Base-by-base conservation (phyloP, 2,329 filamentous ascomycete species). In the Fusarium sulawesiense region DNA sequence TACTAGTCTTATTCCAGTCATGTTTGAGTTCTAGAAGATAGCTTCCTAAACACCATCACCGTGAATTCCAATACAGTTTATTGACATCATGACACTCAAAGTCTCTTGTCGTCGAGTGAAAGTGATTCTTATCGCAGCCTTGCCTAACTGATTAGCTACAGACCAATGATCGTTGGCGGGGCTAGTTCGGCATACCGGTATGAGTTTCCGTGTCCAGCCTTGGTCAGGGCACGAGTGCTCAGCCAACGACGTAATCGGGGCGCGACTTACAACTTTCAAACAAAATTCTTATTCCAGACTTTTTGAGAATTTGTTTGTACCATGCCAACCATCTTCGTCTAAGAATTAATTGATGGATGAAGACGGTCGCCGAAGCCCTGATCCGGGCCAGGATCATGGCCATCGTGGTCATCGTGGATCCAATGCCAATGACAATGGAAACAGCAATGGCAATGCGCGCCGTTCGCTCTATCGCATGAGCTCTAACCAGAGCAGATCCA, bases 401-500 rank as follows among this genome's bases (percentile, higher is more conserved):
- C 53, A 53, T 49, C 49, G 37, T 25, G 60, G 66, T 32, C 60
- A 56, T 55, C 63, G 63, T 12, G 66, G 49, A 46, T 56, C 69
- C 53, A 73, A 75, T 61, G 73, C 60, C 42, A 56, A 62, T 46
- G 40, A 66, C 53, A 73, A 75, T 60, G 72, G 60, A 34, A 56
- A 62, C 40, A 40, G 27, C 46, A 75, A 76, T 62, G 75, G 67
- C 34, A 49, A 49, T 45, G 58, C 51, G 49, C 73, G 59, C 50
- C 58, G 67, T 25, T 56, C 77, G 54, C 77, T 92, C 67, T 93
- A 93, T 79, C 85, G 90, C 56, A 84, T 91, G 58, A 85, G 85
- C 71, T 92, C 90, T 54, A 93, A 93, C 75, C 85, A 89, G 75
- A 93, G 92, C 81, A 89, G 86, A 80, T 85, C 90, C 37, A 97